Evolutionary conservation across 768 basidiomycete genomes (phyloP), one percentile per base, ranked within the genome.

Genomic region (Collybia sordida): DNA sequence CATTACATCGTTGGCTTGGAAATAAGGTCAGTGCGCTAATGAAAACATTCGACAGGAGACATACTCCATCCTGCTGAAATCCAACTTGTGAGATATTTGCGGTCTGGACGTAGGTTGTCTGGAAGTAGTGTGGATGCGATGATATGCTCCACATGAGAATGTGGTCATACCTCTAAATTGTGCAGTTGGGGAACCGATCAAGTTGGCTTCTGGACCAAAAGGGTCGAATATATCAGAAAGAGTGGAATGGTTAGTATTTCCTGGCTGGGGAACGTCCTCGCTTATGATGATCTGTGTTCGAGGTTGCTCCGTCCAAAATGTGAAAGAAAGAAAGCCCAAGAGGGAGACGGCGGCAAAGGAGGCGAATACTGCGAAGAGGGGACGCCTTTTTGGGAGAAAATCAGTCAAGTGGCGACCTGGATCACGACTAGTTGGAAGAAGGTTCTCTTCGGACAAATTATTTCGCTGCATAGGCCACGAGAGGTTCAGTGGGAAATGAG

Each of bases 51-150:
- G 2, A 49, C 12, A 24, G 23, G 37, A 42, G 24, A 75, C 82
- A 57, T 61, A 82, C 81, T 88, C 87, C 87, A 90, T 35, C 88
- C 88, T n/a, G 86, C 85, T 31, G 82, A 81, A 35, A 82, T 72
- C 85, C 85, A 90, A 12, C 85, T 85, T 1, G 86, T 83, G 51
- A 90, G 80, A 54, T 88, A 90, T 54, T 83, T 74, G 3, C 70
- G 69, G 49, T 86, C 79, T 17, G 77, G 66, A 14, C 74, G 77
- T 28, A 90, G 66, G 55, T 88, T 88, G 55, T 87, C 87, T 85
- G 42, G 6, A n/a, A 25, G 37, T 21, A 6, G 21, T 24, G 21
- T 52, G 37, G 27, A 21, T 21, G 25, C 17, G 6, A 40, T 19
- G 12, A n/a, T 8, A 18, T 6, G 12, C 25, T 11, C n/a, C 3